A percentile compares a stretch with the other conserved stretches of the same genome.
Evolutionary conservation across 768 basidiomycete genomes (phyloP).

Genomic region (Phanerochaete sordida): DNA sequence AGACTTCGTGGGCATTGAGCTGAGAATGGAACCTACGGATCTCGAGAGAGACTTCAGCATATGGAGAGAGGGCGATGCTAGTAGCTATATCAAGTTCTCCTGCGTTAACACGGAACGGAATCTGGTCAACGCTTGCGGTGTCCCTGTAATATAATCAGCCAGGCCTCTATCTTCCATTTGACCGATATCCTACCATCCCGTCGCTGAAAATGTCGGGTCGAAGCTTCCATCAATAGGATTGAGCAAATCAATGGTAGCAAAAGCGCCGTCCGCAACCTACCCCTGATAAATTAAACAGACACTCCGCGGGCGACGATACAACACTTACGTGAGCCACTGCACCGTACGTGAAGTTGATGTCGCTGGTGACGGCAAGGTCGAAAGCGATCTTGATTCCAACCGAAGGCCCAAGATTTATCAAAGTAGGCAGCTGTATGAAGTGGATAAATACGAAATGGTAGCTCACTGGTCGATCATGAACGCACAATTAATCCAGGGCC

Average conservation of each 20-base stretch:
- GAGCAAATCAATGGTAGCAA: constrained; percentile 4
- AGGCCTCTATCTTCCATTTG: neutral
- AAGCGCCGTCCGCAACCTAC: constrained; percentile 5
- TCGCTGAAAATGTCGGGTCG: neutral
- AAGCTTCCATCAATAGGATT: constrained; percentile 4
- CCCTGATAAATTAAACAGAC: neutral
- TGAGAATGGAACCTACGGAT: neutral
- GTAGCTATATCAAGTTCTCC: constrained; percentile 5
- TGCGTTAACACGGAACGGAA: constrained; percentile 5
- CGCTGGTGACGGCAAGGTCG: neutral
- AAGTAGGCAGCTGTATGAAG: neutral
- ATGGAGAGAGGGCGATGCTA: neutral
- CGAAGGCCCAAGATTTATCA: constrained; percentile 1
- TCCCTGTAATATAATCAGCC: neutral
- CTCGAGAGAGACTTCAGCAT: neutral
- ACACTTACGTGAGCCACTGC: constrained; percentile 1
- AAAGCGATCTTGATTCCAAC: constrained; percentile 8
- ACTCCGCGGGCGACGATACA: neutral
- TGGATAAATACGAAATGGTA: neutral
- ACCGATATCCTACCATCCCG: constrained; percentile 1
- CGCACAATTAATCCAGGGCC: neutral
- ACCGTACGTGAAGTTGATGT: constrained; percentile 8
- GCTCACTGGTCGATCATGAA: too few species aligned
- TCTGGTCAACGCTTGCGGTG: neutral
- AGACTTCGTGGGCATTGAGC: neutral